Evolutionary conservation across 768 basidiomycete genomes (phyloP).

Genomic region (Hypholoma fasciculare): DNA sequence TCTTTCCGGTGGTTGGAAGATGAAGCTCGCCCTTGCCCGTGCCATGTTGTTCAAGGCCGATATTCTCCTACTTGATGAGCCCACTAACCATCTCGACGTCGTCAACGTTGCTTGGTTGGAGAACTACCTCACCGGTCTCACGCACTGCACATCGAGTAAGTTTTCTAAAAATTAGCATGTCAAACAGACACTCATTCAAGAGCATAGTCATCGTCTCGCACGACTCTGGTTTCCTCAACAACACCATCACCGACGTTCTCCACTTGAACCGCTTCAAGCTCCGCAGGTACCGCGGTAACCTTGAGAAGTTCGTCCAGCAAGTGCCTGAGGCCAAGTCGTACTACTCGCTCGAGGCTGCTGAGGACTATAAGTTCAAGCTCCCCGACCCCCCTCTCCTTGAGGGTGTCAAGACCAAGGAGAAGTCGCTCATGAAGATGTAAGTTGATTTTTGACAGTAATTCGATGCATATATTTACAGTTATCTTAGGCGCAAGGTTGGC

Average conservation of each 20-base stretch:
- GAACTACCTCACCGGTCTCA: constrained; percentile 86
- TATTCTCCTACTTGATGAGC: constrained; percentile 94
- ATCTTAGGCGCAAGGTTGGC: constrained; percentile 74
- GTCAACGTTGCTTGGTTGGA: constrained; percentile 98
- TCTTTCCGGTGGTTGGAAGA: constrained; percentile 99
- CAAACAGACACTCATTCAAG: constrained; percentile 2
- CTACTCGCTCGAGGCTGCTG: constrained; percentile 92
- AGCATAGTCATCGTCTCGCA: constrained; percentile 90
- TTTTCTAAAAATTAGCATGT: constrained; percentile 12
- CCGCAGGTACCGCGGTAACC: constrained; percentile 92
- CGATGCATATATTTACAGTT: neutral
- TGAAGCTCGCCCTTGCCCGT: constrained; percentile 97
- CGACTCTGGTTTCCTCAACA: constrained; percentile 97
- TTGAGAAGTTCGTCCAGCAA: constrained; percentile 89
- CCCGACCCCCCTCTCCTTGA: constrained; percentile 96
- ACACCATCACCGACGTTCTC: constrained; percentile 96
- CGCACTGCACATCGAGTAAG: constrained; percentile 88
- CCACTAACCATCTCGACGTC: constrained; percentile 96
- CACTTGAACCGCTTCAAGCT: constrained; percentile 99
- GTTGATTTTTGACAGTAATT: constrained; percentile 1
- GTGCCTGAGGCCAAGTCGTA: constrained; percentile 98
- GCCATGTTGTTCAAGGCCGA: constrained; percentile 99
- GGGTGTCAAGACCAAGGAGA: constrained; percentile 99
- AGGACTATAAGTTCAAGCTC: constrained; percentile 99
- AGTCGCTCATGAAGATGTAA: constrained; percentile 90